Evolutionary conservation across 2,329 filamentous ascomycete genomes (phyloP).

Genomic region (Aspergillus ibericus): DNA sequence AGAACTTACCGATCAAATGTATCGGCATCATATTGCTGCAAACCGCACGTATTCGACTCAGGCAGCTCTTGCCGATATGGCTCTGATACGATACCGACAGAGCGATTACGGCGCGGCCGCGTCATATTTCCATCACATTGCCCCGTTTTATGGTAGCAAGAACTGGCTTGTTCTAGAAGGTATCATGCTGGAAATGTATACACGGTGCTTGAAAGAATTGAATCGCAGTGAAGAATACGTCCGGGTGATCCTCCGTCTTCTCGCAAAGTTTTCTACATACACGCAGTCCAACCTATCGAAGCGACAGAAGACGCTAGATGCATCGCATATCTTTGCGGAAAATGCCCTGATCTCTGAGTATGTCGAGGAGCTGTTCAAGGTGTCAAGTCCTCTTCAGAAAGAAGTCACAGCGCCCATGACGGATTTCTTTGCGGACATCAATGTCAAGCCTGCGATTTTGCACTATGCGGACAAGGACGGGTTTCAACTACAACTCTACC

Average conservation of each 20-base stretch:
- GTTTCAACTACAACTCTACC: slow-evolving; percentile 66
- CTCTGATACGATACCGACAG: slow-evolving; percentile 75
- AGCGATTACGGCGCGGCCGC: slow-evolving; percentile 73
- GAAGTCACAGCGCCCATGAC: slow-evolving; percentile 68
- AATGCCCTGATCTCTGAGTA: slow-evolving; percentile 35
- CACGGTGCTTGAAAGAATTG: slow-evolving; percentile 75
- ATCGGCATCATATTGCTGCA: slow-evolving; percentile 79
- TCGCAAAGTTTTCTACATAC: slow-evolving; percentile 39
- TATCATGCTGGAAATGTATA: slow-evolving; percentile 82
- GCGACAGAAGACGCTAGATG: slow-evolving; percentile 32
- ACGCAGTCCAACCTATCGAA: slow-evolving; percentile 33
- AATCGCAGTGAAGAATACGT: slow-evolving; percentile 77
- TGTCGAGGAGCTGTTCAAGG: slow-evolving; percentile 47
- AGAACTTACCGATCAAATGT: slow-evolving; percentile 77
- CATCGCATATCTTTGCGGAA: slow-evolving; percentile 31
- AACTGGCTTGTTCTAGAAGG: slow-evolving; percentile 79
- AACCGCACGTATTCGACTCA: slow-evolving; percentile 76
- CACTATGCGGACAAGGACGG: slow-evolving; percentile 73
- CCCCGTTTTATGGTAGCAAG: slow-evolving; percentile 73
- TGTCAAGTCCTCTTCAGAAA: slow-evolving; percentile 53
- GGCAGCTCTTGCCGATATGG: slow-evolving; percentile 78
- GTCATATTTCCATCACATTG: slow-evolving; percentile 73
- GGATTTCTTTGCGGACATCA: slow-evolving; percentile 71
- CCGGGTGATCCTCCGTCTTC: slow-evolving; percentile 69
- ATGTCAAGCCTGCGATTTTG: slow-evolving; percentile 65